phyloP scores from a whole-genome alignment of 371 early-diverging fungal genomes.

The Mucor indicus region DNA sequence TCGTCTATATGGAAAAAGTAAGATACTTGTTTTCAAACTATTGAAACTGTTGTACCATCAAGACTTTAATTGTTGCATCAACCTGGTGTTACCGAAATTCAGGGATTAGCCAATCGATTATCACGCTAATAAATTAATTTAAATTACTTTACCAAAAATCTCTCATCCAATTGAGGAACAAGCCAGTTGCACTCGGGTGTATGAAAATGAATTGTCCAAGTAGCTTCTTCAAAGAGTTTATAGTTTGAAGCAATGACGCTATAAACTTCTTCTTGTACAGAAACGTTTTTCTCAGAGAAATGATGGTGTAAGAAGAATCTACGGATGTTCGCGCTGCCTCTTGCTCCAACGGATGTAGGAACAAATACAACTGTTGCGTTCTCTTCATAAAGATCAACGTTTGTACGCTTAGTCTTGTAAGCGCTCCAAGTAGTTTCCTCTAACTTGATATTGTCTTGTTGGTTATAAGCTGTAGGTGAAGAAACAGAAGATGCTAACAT shows the following conservation, averaged over 20 bases:
- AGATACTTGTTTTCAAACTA: not conserved
- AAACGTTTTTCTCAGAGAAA: conserved; percentile 27
- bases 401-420: conserved; percentile 36
- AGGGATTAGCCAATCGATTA: not conserved
- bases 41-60: conserved; percentile 23
- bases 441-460: too few species aligned
- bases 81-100: conserved; percentile 12
- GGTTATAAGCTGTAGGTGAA: too few species aligned
- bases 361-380: conserved; percentile 40
- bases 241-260: conserved; percentile 18
- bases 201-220: conserved; percentile 40
- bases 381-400: conserved; percentile 28
- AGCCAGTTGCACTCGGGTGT: conserved; percentile 40
- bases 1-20: conserved; percentile 20
- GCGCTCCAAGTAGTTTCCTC: too few species aligned
- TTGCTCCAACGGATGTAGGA: conserved; percentile 36
- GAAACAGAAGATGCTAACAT: too few species aligned
- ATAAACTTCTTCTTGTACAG: conserved; percentile 34
- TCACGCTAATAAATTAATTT: conserved; percentile 1
- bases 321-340: conserved; percentile 34
- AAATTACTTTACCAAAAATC: conserved; percentile 13
- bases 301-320: conserved; percentile 30
- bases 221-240: conserved; percentile 39
- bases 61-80: conserved; percentile 30
- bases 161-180: conserved; percentile 27